A percentile compares a stretch with the other conserved stretches of the same genome.
phyloP scores from a whole-genome alignment of 345 rosid species.

The Aegle marmelos region DNA sequence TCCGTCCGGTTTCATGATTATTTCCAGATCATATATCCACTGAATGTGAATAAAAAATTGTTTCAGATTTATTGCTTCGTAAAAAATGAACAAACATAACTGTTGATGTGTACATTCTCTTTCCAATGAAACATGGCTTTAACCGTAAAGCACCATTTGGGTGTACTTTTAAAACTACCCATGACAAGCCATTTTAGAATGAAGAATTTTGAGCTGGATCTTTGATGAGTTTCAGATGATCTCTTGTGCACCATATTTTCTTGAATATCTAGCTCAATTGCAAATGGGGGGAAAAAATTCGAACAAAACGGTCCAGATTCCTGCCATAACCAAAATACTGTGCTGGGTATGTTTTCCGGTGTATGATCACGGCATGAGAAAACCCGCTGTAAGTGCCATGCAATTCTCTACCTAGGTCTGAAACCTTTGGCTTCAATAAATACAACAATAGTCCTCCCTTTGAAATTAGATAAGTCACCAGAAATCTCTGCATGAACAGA shows the following conservation, averaged over 20 bases:
- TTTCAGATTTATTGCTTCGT: background rate
- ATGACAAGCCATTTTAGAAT: background rate
- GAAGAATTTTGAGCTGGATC: background rate
- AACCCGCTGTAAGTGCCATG: background rate
- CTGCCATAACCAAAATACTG: background rate
- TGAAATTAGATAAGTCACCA: constrained; percentile 32
- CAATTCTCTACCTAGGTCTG: constrained; percentile 3
- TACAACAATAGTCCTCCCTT: background rate
- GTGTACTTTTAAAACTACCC: background rate
- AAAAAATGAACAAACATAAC: background rate
- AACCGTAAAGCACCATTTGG: background rate
- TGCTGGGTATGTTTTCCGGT: background rate
- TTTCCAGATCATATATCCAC: background rate
- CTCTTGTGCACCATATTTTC: background rate
- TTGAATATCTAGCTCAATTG: background rate
- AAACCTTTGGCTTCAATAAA: background rate
- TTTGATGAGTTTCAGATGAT: background rate
- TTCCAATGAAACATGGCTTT: background rate
- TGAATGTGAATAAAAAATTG: background rate
- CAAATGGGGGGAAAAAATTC: background rate
- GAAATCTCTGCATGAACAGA: constrained; percentile 52
- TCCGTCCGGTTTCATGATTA: background rate
- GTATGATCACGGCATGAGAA: background rate
- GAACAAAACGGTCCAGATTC: background rate
- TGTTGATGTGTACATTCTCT: background rate